phyloP scores from a whole-genome alignment of 805 yeast genomes.

The Sungouiozyma intestinalis region DNA sequence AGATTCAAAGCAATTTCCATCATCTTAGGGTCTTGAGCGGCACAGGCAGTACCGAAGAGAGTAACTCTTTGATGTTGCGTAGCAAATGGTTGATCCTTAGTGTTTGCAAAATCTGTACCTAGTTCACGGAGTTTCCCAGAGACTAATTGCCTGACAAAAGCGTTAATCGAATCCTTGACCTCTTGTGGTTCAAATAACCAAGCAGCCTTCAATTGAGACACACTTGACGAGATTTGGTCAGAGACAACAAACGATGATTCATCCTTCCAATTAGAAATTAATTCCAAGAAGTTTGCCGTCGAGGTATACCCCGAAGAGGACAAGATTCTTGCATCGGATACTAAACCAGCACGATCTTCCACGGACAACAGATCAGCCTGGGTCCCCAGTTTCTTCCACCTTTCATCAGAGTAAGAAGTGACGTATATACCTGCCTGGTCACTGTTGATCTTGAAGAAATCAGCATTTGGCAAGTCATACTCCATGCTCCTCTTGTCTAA shows the following conservation, averaged over 20 bases:
- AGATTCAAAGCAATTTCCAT: slow-evolving; percentile 37
- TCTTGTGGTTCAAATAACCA: slow-evolving; percentile 45
- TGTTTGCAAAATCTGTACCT: slow-evolving; percentile 52
- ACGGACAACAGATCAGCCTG: slow-evolving; percentile 50
- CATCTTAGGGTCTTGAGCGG: slow-evolving; percentile 39
- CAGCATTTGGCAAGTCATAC: slow-evolving; percentile 34
- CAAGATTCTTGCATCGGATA: slow-evolving; percentile 68
- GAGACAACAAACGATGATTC: slow-evolving; percentile 60
- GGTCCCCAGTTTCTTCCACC: slow-evolving; percentile 59
- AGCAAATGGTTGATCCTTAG: slow-evolving; percentile 45
- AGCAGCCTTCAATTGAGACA: slow-evolving; percentile 40
- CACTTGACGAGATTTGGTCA: slow-evolving; percentile 45
- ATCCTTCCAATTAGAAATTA: slow-evolving; percentile 49
- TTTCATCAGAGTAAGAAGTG: slow-evolving; percentile 56
- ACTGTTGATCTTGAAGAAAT: slow-evolving; percentile 60
- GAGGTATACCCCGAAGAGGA: slow-evolving; percentile 62
- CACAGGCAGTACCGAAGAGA: slow-evolving; percentile 51
- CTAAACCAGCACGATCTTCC: slow-evolving; percentile 69
- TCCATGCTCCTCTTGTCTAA: slow-evolving; percentile 42
- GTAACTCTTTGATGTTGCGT: slow-evolving; percentile 57
- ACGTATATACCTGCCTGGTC: slow-evolving; percentile 69
- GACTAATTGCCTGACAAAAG: slow-evolving; percentile 46
- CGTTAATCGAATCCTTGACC: slow-evolving; percentile 38
- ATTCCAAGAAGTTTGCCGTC: slow-evolving; percentile 47
- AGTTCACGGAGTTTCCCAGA: slow-evolving; percentile 40